These are phyloP conservation scores for Raffaelea ambrosiae DNA, from an alignment of 2,329 filamentous ascomycete genomes.

Conservation along the genomic window DNA sequence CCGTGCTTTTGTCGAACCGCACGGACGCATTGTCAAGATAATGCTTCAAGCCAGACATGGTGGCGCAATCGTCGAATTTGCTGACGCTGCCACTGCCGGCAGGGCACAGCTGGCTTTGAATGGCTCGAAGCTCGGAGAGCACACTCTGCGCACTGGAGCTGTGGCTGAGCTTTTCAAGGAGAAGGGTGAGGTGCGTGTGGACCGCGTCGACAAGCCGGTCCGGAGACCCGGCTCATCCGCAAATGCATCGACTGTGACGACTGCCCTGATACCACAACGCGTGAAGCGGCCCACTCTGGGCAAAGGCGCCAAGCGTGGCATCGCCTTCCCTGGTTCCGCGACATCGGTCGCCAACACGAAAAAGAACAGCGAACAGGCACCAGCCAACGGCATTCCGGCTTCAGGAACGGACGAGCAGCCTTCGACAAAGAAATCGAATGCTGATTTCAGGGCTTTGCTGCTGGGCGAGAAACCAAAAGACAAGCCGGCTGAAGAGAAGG, in stretches of 20 bases:
- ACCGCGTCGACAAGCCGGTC: slow-evolving; percentile 30
- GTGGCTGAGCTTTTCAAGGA: slow-evolving; percentile 45
- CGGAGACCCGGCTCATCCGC: slow-evolving; percentile 21
- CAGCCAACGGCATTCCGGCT: slow-evolving; percentile 3
- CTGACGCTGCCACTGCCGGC: slow-evolving; percentile 60
- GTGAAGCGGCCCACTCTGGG: slow-evolving; percentile 35
- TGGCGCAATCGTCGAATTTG: slow-evolving; percentile 80
- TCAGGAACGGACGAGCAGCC: slow-evolving; percentile 7
- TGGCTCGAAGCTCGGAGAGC: slow-evolving; percentile 42
- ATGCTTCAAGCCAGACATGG: slow-evolving; percentile 72
- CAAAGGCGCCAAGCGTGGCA: slow-evolving; percentile 29
- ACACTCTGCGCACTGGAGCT: slow-evolving; percentile 45
- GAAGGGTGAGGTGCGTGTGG: slow-evolving; percentile 35
- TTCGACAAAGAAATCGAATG: slow-evolving; percentile 22
- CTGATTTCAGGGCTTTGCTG: slow-evolving; percentile 22
- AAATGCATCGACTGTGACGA: slow-evolving; percentile 16
- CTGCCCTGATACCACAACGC: slow-evolving; percentile 32
- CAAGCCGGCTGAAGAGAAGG: slow-evolving; percentile 1
- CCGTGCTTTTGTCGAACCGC: slow-evolving; percentile 58
- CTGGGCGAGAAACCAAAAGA: slow-evolving; percentile 9
- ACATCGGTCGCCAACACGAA: slow-evolving; percentile 14
- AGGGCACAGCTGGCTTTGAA: slow-evolving; percentile 56
- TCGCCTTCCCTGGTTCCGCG: slow-evolving; percentile 30
- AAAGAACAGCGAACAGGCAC: neutral
- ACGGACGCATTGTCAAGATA: slow-evolving; percentile 64